Conservation (phyloP, 208 protist species). For the Trypanosomatidae sp. region DNA sequence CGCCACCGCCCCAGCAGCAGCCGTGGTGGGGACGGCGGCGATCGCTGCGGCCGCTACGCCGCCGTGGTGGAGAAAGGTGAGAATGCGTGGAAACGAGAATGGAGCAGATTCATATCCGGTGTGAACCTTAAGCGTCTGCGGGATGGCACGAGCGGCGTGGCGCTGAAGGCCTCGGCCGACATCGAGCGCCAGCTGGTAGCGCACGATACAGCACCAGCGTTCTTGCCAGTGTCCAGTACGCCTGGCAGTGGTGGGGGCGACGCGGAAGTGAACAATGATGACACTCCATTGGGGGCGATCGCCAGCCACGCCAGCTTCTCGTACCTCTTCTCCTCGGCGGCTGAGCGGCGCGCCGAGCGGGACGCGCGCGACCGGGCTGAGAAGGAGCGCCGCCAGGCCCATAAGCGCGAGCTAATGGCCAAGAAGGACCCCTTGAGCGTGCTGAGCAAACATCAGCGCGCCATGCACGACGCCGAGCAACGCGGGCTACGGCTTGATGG, state of each 20-base stretch:
- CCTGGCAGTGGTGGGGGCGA: background rate
- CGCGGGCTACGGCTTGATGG: constrained; percentile 75
- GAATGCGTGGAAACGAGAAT: constrained; percentile 83
- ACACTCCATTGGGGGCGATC: constrained; percentile 15
- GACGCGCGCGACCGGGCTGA: constrained; percentile 38
- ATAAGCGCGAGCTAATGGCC: constrained; percentile 27
- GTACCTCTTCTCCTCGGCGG: constrained; percentile 84
- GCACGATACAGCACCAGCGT: background rate
- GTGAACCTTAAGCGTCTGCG: constrained; percentile 71
- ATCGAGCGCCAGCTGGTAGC: constrained; percentile 41
- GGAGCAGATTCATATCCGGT: constrained; percentile 87
- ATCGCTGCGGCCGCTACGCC: constrained; percentile 60
- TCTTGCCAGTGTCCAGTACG: background rate
- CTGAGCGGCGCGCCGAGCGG: constrained; percentile 66
- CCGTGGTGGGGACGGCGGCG: constrained; percentile 5
- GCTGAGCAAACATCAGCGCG: constrained; percentile 76
- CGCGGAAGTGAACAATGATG: constrained; percentile 24
- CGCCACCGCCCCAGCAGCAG: background rate
- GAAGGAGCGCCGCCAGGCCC: constrained; percentile 24
- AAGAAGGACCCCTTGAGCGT: constrained; percentile 40
- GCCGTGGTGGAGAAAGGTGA: constrained; percentile 76
- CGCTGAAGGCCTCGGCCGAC: constrained; percentile 54
- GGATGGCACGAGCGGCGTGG: constrained; percentile 57
- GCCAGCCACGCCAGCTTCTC: constrained; percentile 42
- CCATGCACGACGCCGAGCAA: constrained; percentile 52